Base-by-base conservation (phyloP, 495 filamentous ascomycete genomes). In the Cryomyces minteri region DNA sequence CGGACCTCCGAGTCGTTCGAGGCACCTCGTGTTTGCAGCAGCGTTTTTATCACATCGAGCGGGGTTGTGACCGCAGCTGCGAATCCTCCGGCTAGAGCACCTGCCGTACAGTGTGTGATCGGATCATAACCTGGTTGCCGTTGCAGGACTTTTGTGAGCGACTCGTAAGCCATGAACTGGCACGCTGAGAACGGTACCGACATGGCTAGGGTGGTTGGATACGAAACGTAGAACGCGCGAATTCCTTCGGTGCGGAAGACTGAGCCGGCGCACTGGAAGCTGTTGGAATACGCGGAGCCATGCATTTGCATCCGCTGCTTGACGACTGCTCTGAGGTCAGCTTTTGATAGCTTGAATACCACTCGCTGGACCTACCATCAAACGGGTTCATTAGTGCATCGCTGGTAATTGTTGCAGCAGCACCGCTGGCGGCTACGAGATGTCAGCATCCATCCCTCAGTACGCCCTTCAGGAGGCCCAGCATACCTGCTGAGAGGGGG, bases 371-470 rank as follows among this genome's bases (percentile, higher is more conserved):
- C 73, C 58, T 69, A 94, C 87, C 88, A 67, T 99, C 90, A 61
- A 99, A 99, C 31, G 90, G 90, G 61, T 96, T 99, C 90, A 99
- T 99, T 42, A 99, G 69, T 34, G 90, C 92, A 68, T 99, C 90
- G 57, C 86, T 94, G 32, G 86, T 84, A 56, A 95, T 94, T 0
- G 90, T 96, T 43, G 90, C 90, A 52, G 83, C 81, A 46, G 88
- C 88, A 58, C 90, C 90, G 58, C 86, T 92, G 43, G 82, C 73
- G 34, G 88, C 88, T 93, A 54, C 46, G 41, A 56, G 42, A 61
- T 51, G 43, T 12, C 14, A 41, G 12, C 8, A 2, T n/a, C 4
- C 1, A 30, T 40, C 18, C 12, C 34, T 14, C 9, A 14, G 34
- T 38, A 10, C 18, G 18, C 34, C 3, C 9, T 10, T 38, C 9